Base-by-base conservation (phyloP, 2,329 filamentous ascomycete genomes). In the Escovopsis weberi region DNA sequence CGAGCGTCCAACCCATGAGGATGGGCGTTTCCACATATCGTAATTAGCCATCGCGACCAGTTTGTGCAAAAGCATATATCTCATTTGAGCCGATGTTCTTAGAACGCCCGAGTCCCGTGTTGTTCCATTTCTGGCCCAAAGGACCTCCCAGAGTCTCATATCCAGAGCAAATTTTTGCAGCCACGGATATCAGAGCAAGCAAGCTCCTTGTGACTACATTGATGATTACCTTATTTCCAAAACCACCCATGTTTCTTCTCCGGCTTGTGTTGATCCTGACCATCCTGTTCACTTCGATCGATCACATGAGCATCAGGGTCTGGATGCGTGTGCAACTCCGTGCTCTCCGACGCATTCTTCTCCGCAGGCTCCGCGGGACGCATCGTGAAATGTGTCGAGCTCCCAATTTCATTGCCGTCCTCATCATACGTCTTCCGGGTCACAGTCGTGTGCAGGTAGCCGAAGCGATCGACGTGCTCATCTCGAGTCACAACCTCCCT, bases 391-490 rank as follows among this genome's bases (percentile, higher is more conserved):
- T 56, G 53, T 1, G 62, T 65, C 47, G 62, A 55, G 6, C 53
- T 59, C 32, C 61, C 57, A 12, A 69, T 53, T 43, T 67, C 60
- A 11, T 59, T 57, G 37, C 67, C 68, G 7, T 67, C 51, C 18
- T 56, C 55, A 34, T 70, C 63, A 8, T 66, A 51, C 7, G 54
- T 63, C 45, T 58, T 63, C 26, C 62, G 57, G 6, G 61, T 63
- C 8, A 59, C 59, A 48, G 62, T 67, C 41, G 57, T 59, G 44
- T 68, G 66, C 11, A 60, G 49, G 47, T 67, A 64, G 30, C 67
- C 68, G 40, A 59, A 60, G 7, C 53, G 49, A 49, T 71, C 67
- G 4, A 66, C 58, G 40, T 64, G 60, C 46, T 70, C 64, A 4
- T 66, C 58, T 26, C 57, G 63, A 2, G 57, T 60, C 43, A 57